Evolutionary conservation across 2,329 filamentous ascomycete genomes (phyloP).

Genomic region (Hypoxylon sp.): DNA sequence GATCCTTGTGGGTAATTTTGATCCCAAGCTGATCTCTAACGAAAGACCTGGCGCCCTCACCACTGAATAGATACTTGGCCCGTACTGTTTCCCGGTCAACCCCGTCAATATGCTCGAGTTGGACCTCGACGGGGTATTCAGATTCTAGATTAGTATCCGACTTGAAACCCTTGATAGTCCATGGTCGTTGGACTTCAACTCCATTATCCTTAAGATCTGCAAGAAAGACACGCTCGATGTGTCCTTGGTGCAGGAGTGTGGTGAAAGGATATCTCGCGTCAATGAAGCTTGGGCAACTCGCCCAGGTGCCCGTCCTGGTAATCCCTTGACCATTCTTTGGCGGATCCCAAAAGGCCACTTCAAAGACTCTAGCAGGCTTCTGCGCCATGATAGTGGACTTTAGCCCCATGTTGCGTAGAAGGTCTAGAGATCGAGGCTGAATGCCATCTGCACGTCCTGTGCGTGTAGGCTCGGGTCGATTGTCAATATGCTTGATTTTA

Average conservation of each 20-base stretch:
- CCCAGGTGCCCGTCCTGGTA: constrained; percentile 76
- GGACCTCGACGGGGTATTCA: constrained; percentile 82
- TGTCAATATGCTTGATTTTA: constrained; percentile 94
- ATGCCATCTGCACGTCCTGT: constrained; percentile 93
- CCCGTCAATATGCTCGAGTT: constrained; percentile 79
- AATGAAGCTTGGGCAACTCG: constrained; percentile 86
- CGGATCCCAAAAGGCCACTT: constrained; percentile 78
- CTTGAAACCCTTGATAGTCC: constrained; percentile 68
- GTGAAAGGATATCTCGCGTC: constrained; percentile 76
- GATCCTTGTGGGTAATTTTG: constrained; percentile 74
- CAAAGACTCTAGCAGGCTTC: constrained; percentile 85
- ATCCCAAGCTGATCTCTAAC: constrained; percentile 73
- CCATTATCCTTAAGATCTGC: constrained; percentile 70
- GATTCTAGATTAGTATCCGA: constrained; percentile 64
- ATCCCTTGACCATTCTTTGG: constrained; percentile 64
- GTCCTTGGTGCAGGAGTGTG: constrained; percentile 74
- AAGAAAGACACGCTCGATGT: constrained; percentile 76
- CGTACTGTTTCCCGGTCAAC: constrained; percentile 71
- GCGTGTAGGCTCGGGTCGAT: constrained; percentile 81
- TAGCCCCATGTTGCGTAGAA: constrained; percentile 87
- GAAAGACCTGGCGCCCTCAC: constrained; percentile 74
- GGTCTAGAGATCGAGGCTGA: constrained; percentile 86
- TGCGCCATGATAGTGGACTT: constrained; percentile 89
- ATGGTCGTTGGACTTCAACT: constrained; percentile 68
- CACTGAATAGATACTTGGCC: constrained; percentile 76